Conservation (phyloP, 2,329 filamentous ascomycete genomes). For the Verticillium dahliae region DNA sequence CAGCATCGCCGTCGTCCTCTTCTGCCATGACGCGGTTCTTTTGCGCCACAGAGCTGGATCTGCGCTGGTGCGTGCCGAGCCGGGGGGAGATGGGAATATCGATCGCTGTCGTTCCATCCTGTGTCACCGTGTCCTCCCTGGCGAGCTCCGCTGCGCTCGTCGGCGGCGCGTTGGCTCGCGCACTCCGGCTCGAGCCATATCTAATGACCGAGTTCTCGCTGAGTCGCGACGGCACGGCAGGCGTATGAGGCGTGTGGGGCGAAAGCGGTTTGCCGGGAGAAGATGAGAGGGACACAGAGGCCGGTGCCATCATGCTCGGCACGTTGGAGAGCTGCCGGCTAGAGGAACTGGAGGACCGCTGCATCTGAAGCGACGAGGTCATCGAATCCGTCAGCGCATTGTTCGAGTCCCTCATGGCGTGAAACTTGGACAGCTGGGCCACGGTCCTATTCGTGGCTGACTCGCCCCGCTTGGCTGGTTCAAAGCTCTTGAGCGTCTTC, state of each 20-base stretch:
- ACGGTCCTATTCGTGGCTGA: conserved; percentile 68
- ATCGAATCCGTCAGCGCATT: conserved; percentile 87
- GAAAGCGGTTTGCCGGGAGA: conserved; percentile 88
- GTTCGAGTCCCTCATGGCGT: conserved; percentile 83
- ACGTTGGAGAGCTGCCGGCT: conserved; percentile 54
- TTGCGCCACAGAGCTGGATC: conserved; percentile 65
- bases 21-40: conserved; percentile 48
- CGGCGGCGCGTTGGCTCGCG: conserved; percentile 17
- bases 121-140: conserved; percentile 32
- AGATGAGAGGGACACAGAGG: conserved; percentile 75
- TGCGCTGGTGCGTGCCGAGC: conserved; percentile 45
- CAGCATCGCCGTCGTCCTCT: conserved; percentile 55
- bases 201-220: conserved; percentile 84
- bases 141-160: conserved; percentile 20
- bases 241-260: conserved; percentile 85
- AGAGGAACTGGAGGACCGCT: conserved; percentile 72
- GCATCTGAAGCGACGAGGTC: conserved; percentile 79
- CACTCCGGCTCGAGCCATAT: conserved; percentile 36
- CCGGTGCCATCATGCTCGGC: conserved; percentile 62
- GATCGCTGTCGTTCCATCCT: conserved; percentile 57
- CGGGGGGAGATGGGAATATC: conserved; percentile 69
- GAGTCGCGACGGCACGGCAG: conserved; percentile 86
- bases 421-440: conserved; percentile 77
- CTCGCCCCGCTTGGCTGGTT: conserved; percentile 59
- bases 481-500: conserved; percentile 79